Evolutionary conservation across 257 asterid species (phyloP).

Genomic region (Primulina eburnea): DNA sequence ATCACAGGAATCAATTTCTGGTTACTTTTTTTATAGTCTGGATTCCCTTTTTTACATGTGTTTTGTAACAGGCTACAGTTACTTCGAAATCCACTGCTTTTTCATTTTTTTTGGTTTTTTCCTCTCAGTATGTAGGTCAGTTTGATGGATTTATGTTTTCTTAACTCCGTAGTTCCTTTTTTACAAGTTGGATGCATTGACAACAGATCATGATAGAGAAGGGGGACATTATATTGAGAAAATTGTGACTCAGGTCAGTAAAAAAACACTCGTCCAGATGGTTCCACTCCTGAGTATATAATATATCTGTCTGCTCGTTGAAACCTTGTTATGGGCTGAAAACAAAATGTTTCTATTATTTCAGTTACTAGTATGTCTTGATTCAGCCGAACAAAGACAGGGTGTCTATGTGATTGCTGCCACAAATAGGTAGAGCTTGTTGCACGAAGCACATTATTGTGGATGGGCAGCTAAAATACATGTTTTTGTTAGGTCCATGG

Average conservation of each 20-base stretch:
- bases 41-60: too few relatives aligned
- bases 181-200: slow-evolving; percentile 46
- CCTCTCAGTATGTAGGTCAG: background rate
- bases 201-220: slow-evolving; percentile 45
- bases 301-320: background rate
- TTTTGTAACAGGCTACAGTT: background rate
- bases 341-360: slow-evolving; percentile 16
- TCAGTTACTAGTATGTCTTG: slow-evolving; percentile 46
- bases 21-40: too few relatives aligned
- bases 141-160: background rate
- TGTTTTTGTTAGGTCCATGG: background rate
- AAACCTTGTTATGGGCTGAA: background rate
- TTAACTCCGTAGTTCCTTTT: background rate
- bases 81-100: background rate
- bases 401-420: slow-evolving; percentile 51
- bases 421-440: slow-evolving; percentile 38
- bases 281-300: background rate
- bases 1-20: too few relatives aligned
- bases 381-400: slow-evolving; percentile 40
- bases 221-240: slow-evolving; percentile 43
- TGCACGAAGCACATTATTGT: slow-evolving; percentile 4
- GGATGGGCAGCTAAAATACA: background rate
- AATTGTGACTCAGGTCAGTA: slow-evolving; percentile 38
- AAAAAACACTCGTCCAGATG: background rate
- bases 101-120: background rate